Evolutionary conservation across 805 yeast genomes (phyloP).

Genomic region (Helenozyma rhizophorensis): DNA sequence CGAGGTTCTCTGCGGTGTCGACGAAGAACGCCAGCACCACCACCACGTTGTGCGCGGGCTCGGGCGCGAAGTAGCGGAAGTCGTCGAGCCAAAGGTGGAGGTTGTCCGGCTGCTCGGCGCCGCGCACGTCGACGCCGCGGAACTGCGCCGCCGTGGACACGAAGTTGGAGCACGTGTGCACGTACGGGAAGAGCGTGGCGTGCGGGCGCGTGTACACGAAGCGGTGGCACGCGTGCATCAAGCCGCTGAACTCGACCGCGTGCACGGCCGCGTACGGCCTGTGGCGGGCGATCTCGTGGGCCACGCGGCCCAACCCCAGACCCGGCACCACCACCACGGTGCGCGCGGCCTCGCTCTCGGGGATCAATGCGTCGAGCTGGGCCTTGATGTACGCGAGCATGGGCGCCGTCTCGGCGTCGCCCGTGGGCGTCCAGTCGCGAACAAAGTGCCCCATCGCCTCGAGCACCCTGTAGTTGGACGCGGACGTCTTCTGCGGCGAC

Average conservation of each 20-base stretch:
- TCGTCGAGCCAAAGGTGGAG: conserved; percentile 54
- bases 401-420: conserved; percentile 48
- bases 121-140: conserved; percentile 35
- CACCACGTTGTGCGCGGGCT: conserved; percentile 43
- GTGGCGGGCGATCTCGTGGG: conserved; percentile 54
- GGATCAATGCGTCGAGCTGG: conserved; percentile 35
- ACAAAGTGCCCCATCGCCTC: conserved; percentile 73
- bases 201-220: conserved; percentile 40
- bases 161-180: conserved; percentile 71
- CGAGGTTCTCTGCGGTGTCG: conserved; percentile 86
- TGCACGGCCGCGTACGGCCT: conserved; percentile 48
- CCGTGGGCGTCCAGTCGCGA: conserved; percentile 68
- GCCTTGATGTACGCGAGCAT: conserved; percentile 47
- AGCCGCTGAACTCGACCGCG: conserved; percentile 70
- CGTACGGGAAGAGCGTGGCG: conserved; percentile 17
- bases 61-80: conserved; percentile 50
- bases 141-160: conserved; percentile 44
- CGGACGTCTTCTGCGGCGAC: conserved; percentile 11
- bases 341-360: conserved; percentile 20
- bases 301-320: conserved; percentile 76
- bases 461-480: conserved; percentile 42
- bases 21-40: conserved; percentile 73
- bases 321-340: conserved; percentile 77
- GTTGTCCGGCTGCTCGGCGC: conserved; percentile 39
- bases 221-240: conserved; percentile 69